Evolutionary conservation across 306 rosid genomes (phyloP).

Genomic region (Malus fusca): DNA sequence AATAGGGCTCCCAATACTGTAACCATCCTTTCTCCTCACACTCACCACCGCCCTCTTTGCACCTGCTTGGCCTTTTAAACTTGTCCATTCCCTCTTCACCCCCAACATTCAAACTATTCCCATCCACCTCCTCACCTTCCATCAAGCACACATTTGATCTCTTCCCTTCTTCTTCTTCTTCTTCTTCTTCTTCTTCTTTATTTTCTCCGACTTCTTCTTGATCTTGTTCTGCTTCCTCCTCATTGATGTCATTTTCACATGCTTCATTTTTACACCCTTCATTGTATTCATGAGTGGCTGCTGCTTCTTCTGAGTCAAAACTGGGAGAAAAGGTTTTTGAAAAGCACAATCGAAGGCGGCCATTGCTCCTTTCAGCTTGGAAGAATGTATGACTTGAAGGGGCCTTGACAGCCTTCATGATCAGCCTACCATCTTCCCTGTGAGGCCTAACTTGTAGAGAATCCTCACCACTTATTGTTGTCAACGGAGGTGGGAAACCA

Average conservation of each 20-base stretch:
- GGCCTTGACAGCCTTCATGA: constrained; percentile 56
- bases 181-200: neutral
- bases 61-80: constrained; percentile 37
- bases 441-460: constrained; percentile 55
- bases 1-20: constrained; percentile 35
- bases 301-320: constrained; percentile 21
- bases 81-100: constrained; percentile 36
- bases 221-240: neutral
- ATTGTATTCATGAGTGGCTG: neutral
- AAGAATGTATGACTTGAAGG: constrained; percentile 38
- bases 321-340: constrained; percentile 15
- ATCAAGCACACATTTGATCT: neutral
- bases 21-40: constrained; percentile 35
- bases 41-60: constrained; percentile 55
- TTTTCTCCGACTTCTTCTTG: neutral
- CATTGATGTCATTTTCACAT: constrained; percentile 16
- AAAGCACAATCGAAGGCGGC: constrained; percentile 72
- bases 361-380: constrained; percentile 64
- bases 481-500: constrained; percentile 86
- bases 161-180: neutral
- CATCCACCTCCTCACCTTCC: constrained; percentile 7
- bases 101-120: constrained; percentile 7
- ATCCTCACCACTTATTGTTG: constrained; percentile 71
- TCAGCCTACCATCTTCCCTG: constrained; percentile 69
- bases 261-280: constrained; percentile 20